phyloP scores from a whole-genome alignment of 2,329 filamentous ascomycete species.

The Cryphonectria japonica region DNA sequence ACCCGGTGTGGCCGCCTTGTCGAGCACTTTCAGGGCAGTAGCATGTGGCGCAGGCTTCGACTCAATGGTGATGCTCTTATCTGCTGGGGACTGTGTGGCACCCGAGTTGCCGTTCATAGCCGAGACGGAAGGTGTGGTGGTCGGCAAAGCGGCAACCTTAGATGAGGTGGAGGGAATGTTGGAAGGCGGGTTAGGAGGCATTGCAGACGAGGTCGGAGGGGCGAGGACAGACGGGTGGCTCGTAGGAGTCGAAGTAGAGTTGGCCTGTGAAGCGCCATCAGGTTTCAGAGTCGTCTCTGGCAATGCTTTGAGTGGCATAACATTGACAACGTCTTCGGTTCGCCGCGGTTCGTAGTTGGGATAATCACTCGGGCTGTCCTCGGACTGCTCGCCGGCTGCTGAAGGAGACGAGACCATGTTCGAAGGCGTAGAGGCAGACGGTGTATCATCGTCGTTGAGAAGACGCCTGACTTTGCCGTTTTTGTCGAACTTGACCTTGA shows the following conservation, averaged over 20 bases:
- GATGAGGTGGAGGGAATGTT: neutral
- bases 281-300: neutral
- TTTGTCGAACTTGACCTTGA: conserved; percentile 48
- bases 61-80: conserved; percentile 1
- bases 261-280: neutral
- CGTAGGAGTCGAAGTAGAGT: neutral
- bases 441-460: conserved; percentile 38
- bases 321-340: conserved; percentile 29
- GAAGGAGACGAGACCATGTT: conserved; percentile 22
- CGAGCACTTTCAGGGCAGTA: neutral
- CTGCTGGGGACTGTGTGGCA: neutral
- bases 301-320: conserved; percentile 21
- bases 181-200: neutral
- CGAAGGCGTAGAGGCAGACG: conserved; percentile 28
- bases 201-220: neutral
- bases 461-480: conserved; percentile 41
- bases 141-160: neutral
- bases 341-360: conserved; percentile 24
- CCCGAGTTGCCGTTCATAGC: neutral
- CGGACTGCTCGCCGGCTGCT: conserved; percentile 18
- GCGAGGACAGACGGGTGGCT: neutral
- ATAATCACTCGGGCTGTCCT: conserved; percentile 22
- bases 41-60: conserved; percentile 14
- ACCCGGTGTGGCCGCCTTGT: conserved; percentile 28
- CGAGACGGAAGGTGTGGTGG: neutral